A percentile compares a stretch with the other conserved stretches of the same genome.
phyloP scores from a whole-genome alignment of 495 filamentous ascomycete genomes.

The Podospora australis region DNA sequence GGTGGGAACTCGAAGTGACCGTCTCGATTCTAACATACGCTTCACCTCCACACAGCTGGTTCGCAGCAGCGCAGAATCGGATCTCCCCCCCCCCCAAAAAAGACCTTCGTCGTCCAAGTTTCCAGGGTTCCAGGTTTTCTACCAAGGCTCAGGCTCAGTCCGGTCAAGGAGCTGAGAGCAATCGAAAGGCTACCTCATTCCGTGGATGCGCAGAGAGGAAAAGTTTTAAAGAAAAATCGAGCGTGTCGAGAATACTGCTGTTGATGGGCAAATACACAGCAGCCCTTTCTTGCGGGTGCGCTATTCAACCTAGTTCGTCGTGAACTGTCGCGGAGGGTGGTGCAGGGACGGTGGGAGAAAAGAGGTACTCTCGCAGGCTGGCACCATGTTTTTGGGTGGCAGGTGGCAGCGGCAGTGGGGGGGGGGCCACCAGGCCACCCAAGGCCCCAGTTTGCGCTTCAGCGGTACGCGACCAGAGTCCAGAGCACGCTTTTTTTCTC shows the following conservation, averaged over 20 bases:
- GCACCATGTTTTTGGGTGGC: constrained; percentile 16
- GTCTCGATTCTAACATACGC: constrained; percentile 5
- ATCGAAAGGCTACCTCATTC: constrained; percentile 47
- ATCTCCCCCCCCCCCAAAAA: constrained; percentile 4
- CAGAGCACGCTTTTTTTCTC: constrained; percentile 11
- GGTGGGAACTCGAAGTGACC: not conserved
- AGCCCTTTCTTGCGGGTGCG: constrained; percentile 10
- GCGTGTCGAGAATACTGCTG: constrained; percentile 6
- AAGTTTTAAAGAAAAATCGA: too few species aligned
- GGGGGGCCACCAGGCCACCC: not conserved
- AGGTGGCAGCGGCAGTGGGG: constrained; percentile 11
- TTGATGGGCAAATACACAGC: not conserved
- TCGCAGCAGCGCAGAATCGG: constrained; percentile 9
- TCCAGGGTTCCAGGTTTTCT: constrained; percentile 1
- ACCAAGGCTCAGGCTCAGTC: constrained; percentile 37
- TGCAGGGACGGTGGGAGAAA: constrained; percentile 4
- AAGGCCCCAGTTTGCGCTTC: too few species aligned
- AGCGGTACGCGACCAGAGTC: constrained; percentile 2
- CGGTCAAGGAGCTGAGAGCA: constrained; percentile 48
- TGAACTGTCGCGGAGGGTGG: constrained; percentile 1
- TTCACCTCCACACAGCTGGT: too few species aligned
- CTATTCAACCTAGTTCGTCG: too few species aligned
- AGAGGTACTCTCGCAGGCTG: constrained; percentile 4
- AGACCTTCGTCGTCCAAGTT: constrained; percentile 8
- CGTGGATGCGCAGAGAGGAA: constrained; percentile 22